Percentiles rank a stretch among this genome's conserved stretches.
These are phyloP conservation scores for Lolium perenne DNA, from an alignment of 176 grass and related monocot genomes.

Conservation along the genomic window DNA sequence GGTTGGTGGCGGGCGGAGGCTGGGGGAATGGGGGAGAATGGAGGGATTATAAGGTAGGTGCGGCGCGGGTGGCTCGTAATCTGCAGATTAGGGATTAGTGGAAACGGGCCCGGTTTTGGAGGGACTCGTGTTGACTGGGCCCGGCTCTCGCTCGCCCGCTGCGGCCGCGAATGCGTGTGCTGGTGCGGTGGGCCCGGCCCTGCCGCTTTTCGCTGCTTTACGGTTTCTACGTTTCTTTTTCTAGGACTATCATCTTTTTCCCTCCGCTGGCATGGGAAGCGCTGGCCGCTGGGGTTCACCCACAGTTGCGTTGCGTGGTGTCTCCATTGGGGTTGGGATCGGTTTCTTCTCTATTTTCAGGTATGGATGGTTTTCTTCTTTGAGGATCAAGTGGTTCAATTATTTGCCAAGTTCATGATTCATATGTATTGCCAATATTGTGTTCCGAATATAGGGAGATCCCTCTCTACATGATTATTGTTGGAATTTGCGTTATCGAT, in stretches of 20 bases:
- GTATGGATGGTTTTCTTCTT: too few relatives aligned
- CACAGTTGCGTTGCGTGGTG: background rate
- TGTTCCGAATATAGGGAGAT: too few relatives aligned
- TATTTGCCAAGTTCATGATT: too few relatives aligned
- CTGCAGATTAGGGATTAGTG: background rate
- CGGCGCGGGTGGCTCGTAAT: background rate
- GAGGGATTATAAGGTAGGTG: conserved; percentile 45
- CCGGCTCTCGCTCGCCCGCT: background rate
- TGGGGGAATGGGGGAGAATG: background rate
- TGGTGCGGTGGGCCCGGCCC: background rate
- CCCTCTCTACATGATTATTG: too few relatives aligned
- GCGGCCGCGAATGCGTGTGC: background rate
- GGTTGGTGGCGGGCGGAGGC: conserved; percentile 38
- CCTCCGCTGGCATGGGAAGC: background rate
- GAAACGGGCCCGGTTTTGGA: conserved; percentile 23
- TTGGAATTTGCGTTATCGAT: too few relatives aligned
- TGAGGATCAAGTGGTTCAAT: too few relatives aligned
- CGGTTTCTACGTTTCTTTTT: background rate
- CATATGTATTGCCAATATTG: too few relatives aligned
- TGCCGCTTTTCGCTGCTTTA: background rate
- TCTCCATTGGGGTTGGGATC: background rate
- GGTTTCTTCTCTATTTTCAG: background rate
- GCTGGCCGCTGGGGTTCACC: background rate
- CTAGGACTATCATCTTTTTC: background rate
- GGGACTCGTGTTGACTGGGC: conserved; percentile 32